Percentiles rank a stretch among this genome's conserved stretches.
phyloP scores from a whole-genome alignment of 208 protist genomes.

The Herpetomonas tarakana region DNA sequence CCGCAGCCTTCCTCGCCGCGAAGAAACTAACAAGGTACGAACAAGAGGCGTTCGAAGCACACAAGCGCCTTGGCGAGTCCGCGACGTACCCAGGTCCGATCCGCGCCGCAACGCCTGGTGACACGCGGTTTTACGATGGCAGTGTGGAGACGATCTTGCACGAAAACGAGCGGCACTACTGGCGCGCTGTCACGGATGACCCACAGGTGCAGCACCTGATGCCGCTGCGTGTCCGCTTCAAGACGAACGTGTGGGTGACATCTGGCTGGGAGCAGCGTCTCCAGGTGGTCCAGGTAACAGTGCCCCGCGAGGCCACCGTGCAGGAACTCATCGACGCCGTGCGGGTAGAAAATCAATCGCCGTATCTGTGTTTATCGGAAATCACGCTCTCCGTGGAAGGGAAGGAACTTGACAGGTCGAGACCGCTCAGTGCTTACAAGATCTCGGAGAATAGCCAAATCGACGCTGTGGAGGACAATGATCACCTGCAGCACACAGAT shows the following conservation, averaged over 20 bases:
- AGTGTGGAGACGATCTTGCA: constrained; percentile 73
- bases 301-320: constrained; percentile 56
- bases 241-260: constrained; percentile 77
- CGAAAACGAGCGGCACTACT: constrained; percentile 82
- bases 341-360: constrained; percentile 76
- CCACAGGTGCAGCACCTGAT: constrained; percentile 70
- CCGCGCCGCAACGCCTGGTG: constrained; percentile 72
- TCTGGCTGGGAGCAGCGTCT: constrained; percentile 76
- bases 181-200: constrained; percentile 81
- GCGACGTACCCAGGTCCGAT: constrained; percentile 77
- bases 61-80: constrained; percentile 49
- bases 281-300: constrained; percentile 77
- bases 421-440: constrained; percentile 43
- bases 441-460: constrained; percentile 66
- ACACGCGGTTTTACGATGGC: constrained; percentile 81
- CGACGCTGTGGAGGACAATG: constrained; percentile 70
- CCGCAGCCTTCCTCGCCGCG: constrained; percentile 30
- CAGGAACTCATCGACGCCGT: constrained; percentile 69
- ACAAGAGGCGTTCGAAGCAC: constrained; percentile 79
- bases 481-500: constrained; percentile 63
- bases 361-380: constrained; percentile 65
- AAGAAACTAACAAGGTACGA: constrained; percentile 55
- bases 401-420: constrained; percentile 53
- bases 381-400: constrained; percentile 73
- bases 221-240: constrained; percentile 76